A percentile compares a stretch with the other conserved stretches of the same genome.
These are phyloP conservation scores for Alternaria sp. DNA, from an alignment of 2,329 filamentous ascomycete species.

Conservation along the genomic window DNA sequence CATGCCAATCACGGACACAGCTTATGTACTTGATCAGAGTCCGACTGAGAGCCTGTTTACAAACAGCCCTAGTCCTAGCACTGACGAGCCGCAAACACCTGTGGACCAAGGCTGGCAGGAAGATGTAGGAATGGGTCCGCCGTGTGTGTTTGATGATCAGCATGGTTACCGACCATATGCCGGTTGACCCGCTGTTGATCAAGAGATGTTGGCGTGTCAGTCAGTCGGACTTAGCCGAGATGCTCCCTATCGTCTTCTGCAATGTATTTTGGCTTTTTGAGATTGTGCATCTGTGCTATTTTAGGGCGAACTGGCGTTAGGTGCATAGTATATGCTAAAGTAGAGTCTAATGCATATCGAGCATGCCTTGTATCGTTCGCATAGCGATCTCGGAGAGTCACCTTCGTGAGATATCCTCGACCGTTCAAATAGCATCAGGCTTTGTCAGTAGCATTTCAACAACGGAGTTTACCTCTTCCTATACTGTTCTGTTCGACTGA, in stretches of 20 bases:
- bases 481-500: neutral
- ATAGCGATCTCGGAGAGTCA: neutral
- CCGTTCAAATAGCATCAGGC: neutral
- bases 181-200: conserved; percentile 1
- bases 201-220: neutral
- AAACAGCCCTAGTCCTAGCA: conserved; percentile 26
- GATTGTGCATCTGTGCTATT: neutral
- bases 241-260: neutral
- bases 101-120: conserved; percentile 22
- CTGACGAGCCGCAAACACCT: conserved; percentile 36
- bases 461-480: neutral
- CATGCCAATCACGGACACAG: conserved; percentile 14
- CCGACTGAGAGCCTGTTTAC: conserved; percentile 35
- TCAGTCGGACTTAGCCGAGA: neutral
- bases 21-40: conserved; percentile 30
- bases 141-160: conserved; percentile 18
- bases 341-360: neutral
- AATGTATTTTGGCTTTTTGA: neutral
- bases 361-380: neutral
- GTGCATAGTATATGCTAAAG: neutral
- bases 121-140: conserved; percentile 14
- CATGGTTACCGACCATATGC: conserved; percentile 15
- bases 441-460: neutral
- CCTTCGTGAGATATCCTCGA: neutral
- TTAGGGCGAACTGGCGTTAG: neutral